phyloP scores from a whole-genome alignment of 2,329 filamentous ascomycete species.

The Chaetomium olivaceum region DNA sequence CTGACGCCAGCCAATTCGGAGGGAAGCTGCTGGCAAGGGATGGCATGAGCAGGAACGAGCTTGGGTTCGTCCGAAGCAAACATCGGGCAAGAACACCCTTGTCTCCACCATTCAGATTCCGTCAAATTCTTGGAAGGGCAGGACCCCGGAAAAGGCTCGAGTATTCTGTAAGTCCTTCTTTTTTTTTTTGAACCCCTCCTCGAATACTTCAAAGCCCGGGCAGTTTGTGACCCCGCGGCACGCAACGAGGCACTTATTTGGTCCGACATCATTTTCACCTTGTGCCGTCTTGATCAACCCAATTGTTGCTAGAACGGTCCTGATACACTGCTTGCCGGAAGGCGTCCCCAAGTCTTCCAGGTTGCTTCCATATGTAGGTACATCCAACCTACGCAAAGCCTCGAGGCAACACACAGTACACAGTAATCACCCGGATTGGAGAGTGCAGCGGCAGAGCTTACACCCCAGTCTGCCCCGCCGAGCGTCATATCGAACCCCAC shows the following conservation, averaged over 20 bases:
- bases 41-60: neutral
- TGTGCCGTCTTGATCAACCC: neutral
- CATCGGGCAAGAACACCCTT: constrained; percentile 20
- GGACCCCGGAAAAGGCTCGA: neutral
- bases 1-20: no score
- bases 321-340: neutral
- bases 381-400: neutral
- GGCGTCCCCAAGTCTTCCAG: neutral
- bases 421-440: neutral
- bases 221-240: constrained; percentile 14
- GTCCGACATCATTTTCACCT: neutral
- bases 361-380: neutral
- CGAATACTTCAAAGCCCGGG: neutral
- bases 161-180: neutral
- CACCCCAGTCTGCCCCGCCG: constrained; percentile 22
- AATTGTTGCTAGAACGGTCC: neutral
- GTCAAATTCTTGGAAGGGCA: constrained; percentile 8
- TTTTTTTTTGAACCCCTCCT: neutral
- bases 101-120: constrained; percentile 1
- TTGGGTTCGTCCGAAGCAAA: constrained; percentile 8
- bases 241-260: neutral
- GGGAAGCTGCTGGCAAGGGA: neutral
- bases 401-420: neutral
- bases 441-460: constrained; percentile 5
- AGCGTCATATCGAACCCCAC: constrained; percentile 21